Evolutionary conservation across 306 rosid genomes (phyloP).

Genomic region (Erythrophleum fordii): DNA sequence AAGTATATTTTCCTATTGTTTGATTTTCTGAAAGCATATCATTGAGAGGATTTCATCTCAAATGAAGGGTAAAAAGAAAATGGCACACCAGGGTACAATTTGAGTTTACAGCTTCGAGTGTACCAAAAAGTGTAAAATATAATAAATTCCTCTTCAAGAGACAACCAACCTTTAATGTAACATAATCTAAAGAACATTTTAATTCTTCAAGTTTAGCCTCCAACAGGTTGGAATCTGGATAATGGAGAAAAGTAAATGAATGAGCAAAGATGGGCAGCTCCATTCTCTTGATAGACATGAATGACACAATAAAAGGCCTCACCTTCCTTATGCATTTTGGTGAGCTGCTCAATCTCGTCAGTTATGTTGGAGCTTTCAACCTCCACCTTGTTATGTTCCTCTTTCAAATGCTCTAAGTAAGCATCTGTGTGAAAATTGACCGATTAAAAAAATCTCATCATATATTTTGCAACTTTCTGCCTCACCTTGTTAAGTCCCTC

Average conservation of each 20-base stretch:
- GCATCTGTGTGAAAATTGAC: slow-evolving; percentile 48
- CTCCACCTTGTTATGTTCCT: slow-evolving; percentile 57
- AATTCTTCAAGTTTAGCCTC: slow-evolving; percentile 62
- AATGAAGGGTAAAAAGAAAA: background rate
- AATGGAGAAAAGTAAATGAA: slow-evolving; percentile 6
- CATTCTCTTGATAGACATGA: background rate
- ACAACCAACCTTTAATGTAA: slow-evolving; percentile 63
- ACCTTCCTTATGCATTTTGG: slow-evolving; percentile 56
- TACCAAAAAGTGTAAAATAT: background rate
- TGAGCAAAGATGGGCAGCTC: background rate
- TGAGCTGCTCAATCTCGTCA: slow-evolving; percentile 60
- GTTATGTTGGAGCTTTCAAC: slow-evolving; percentile 50
- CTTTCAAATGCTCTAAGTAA: slow-evolving; percentile 56
- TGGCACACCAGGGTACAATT: background rate
- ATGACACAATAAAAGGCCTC: slow-evolving; percentile 1
- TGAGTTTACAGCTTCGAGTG: background rate
- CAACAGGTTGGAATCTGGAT: slow-evolving; percentile 60
- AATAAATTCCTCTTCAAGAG: slow-evolving; percentile 2
- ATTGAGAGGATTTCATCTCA: background rate
- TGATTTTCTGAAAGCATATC: background rate
- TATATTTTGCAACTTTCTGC: background rate
- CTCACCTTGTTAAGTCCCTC: background rate
- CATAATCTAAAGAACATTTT: slow-evolving; percentile 54
- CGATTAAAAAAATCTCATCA: background rate
- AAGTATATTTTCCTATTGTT: no score